Evolutionary conservation across 495 filamentous ascomycete genomes (phyloP), one percentile per base, ranked within the genome.

Genomic region (Penicillium antarcticum): DNA sequence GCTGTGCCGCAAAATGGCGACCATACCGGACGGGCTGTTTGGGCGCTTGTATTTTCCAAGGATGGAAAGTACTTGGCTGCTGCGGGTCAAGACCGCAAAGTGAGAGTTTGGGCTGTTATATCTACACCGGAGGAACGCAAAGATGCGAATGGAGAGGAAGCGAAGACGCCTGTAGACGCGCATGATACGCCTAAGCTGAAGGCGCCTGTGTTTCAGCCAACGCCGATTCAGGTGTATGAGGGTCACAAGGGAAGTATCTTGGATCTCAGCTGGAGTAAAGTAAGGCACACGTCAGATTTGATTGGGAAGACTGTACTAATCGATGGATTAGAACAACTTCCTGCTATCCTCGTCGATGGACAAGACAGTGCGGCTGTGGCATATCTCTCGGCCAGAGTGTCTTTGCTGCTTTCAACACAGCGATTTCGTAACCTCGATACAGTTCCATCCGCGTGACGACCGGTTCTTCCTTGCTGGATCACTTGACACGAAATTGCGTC

Each of bases 341-440:
- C 74, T 99, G 44, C 80, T 99, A 24, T 96, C 92, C 23, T 96
- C 92, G 0, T 96, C 91, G 0, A 97, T 96, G 90, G 94, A 99
- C 67, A 97, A 96, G 71, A 97, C 94, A 3, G 95, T 99, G 19
- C 80, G 91, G 13, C 72, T 99, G 42, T 99, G 94, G 94, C 94
- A 97, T 70, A 75, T 92, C 35, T 91, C 82, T 63, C 77, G 92
- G 40, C 63, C 78, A 2, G 92, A 97, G 65, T 96, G 91, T 61
- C 78, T 99, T 4, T 96, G 91, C 65, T 91, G 89, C 29, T 99
- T 99, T 68, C 91, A 94, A 63, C 94, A 99, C 67, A 92, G 85
- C 57, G 94, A 99, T 65, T 95, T 96, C 61, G 92, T 97, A 41
- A 96, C 92, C 0, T 87, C 89, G 7, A 89, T 99, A 26, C 87